Percentiles rank a stretch among this genome's conserved stretches.
phyloP scores from a whole-genome alignment of 257 asterid species.

The Solanum tacnaense region DNA sequence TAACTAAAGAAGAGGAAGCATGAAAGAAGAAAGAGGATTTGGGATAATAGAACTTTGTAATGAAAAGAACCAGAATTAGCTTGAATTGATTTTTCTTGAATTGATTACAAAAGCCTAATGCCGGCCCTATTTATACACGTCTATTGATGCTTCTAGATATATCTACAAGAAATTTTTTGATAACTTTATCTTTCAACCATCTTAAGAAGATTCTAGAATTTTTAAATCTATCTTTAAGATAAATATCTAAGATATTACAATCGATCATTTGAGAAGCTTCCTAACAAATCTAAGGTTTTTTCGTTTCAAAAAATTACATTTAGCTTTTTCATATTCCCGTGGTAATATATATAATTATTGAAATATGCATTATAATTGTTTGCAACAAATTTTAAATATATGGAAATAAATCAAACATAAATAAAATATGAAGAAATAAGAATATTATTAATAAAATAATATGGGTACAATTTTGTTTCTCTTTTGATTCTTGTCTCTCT shows the following conservation, averaged over 20 bases:
- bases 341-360: background rate
- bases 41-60: background rate
- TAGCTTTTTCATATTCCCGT: background rate
- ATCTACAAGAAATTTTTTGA: accelerated
- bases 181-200: background rate
- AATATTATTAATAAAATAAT: too few relatives aligned
- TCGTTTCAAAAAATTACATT: too few relatives aligned
- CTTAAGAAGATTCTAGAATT: background rate
- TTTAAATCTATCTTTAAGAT: too few relatives aligned
- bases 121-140: background rate
- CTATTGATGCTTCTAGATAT: background rate
- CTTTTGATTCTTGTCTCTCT: background rate
- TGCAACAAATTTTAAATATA: background rate
- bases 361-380: too few relatives aligned
- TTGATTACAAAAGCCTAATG: background rate
- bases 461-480: background rate
- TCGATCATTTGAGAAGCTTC: background rate
- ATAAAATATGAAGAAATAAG: too few relatives aligned
- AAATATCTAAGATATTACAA: background rate
- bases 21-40: background rate
- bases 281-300: background rate
- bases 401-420: too few relatives aligned
- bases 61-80: background rate
- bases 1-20: background rate
- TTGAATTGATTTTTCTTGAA: background rate